Base-by-base conservation (phyloP, 2,329 filamentous ascomycete species). In the Neodidymelliopsis sp. region DNA sequence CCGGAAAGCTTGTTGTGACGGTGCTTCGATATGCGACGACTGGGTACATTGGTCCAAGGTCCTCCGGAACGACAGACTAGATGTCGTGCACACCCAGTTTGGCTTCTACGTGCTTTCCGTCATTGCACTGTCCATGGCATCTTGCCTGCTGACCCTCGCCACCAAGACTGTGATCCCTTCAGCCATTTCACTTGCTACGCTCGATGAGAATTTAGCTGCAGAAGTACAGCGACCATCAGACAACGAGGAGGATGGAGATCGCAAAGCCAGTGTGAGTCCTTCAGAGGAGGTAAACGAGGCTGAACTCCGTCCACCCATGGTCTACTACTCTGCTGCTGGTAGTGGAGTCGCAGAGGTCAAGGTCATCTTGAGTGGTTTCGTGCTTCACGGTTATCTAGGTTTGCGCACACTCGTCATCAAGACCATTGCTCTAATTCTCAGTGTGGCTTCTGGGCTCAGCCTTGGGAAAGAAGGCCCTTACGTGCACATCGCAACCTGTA, bases 281-380 rank as follows among this genome's bases (percentile, higher is more conserved):
- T 77, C 74, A 56, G 54, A 73, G 42, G 54, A 71, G 51, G 76
- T 66, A 62, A 66, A 63, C 54, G 71, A 74, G 46, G 69, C 72
- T 22, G 66, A 71, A 13, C 49, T 65, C 2, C 73, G 78, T 0
- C 82, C 87, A 2, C 89, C 90, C 1, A 95, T 95, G 87, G 83
- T 93, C 4, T 99, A 96, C 74, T 99, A 97, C 72, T 92, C 94
- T 6, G 94, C 93, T 49, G 93, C 93, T 30, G 94, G 94, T 37
- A 96, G 91, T 74, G 94, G 94, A 62, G 94, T 99, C 10, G 94
- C 94, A 6, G 94, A 99, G 75, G 93, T 97, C 46, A 92, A 94
- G 57, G 94, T 97, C 51, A 97, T 97, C 49, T 83, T 97, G n/a
- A 97, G 91, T 64, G 94, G 94, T 5, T 99, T 97, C 66, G 93